Evolutionary conservation across 2,329 filamentous ascomycete species (phyloP).

Genomic region (Neonectria magnoliae): DNA sequence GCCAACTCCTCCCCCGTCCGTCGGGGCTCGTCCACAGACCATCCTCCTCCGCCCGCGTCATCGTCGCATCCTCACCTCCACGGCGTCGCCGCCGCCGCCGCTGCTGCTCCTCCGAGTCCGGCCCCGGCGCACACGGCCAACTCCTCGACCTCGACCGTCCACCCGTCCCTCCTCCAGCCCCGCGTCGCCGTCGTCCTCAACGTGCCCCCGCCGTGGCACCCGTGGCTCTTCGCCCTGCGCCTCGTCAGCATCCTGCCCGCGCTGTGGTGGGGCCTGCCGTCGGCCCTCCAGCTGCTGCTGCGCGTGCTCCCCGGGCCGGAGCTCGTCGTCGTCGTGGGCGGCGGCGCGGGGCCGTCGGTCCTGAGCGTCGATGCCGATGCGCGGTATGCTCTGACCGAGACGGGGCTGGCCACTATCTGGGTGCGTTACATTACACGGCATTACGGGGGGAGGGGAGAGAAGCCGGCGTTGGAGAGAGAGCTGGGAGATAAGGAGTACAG

Average conservation of each 20-base stretch:
- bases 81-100: too few relatives aligned
- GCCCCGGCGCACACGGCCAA: conserved; percentile 1
- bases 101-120: background rate
- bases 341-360: conserved; percentile 26
- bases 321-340: conserved; percentile 42
- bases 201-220: conserved; percentile 76
- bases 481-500: conserved; percentile 1
- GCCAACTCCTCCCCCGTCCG: conserved; percentile 39
- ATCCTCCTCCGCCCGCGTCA: conserved; percentile 29
- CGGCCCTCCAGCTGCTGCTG: conserved; percentile 73
- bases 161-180: conserved; percentile 70
- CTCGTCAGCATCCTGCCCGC: conserved; percentile 76
- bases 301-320: conserved; percentile 62
- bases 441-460: background rate
- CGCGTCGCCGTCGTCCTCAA: conserved; percentile 82
- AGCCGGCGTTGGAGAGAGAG: background rate
- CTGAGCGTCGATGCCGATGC: conserved; percentile 37
- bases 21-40: conserved; percentile 40
- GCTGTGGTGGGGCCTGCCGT: conserved; percentile 76
- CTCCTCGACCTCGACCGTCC: conserved; percentile 26
- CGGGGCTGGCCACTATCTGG: conserved; percentile 78
- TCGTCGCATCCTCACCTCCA: background rate
- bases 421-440: conserved; percentile 55
- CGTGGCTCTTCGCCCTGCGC: conserved; percentile 77
- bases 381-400: conserved; percentile 68